Percentiles rank a stretch among this genome's conserved stretches.
These are phyloP conservation scores for Scutellaria galericulata DNA, from an alignment of 257 asterid species.

Conservation along the genomic window DNA sequence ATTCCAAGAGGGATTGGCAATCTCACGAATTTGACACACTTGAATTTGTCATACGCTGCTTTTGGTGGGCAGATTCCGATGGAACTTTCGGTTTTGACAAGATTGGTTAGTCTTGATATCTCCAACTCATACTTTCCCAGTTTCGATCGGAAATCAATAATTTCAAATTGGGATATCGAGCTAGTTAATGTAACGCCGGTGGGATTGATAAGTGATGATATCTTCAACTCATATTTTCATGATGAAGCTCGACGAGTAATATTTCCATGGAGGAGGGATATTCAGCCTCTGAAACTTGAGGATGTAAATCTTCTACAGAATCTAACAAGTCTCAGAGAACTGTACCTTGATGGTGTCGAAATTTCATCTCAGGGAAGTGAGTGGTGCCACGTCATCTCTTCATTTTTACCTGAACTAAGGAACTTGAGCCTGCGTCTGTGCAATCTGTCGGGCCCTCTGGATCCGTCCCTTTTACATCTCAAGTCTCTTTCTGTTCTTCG, in stretches of 20 bases:
- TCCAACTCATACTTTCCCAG: conserved; percentile 34
- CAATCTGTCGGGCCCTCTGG: conserved; percentile 45
- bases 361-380: conserved; percentile 43
- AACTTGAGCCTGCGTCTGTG: conserved; percentile 55
- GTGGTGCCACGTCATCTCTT: conserved; percentile 49
- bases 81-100: conserved; percentile 44
- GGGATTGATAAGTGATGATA: no score
- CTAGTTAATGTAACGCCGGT: no score
- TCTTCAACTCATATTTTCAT: no score
- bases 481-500: conserved; percentile 46
- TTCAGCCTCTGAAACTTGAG: conserved; percentile 45
- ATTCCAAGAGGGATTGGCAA: conserved; percentile 50
- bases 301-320: conserved; percentile 53
- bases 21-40: conserved; percentile 45
- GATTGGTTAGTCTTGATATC: conserved; percentile 52
- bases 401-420: conserved; percentile 44
- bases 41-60: conserved; percentile 59
- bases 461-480: conserved; percentile 48
- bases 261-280: background rate
- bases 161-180: no score
- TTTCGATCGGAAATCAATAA: no score
- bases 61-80: conserved; percentile 54
- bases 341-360: conserved; percentile 57
- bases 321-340: conserved; percentile 43
- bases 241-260: no score